These are phyloP conservation scores for Baudoinia panamericana DNA, from an alignment of 495 filamentous ascomycete species.

Conservation along the genomic window DNA sequence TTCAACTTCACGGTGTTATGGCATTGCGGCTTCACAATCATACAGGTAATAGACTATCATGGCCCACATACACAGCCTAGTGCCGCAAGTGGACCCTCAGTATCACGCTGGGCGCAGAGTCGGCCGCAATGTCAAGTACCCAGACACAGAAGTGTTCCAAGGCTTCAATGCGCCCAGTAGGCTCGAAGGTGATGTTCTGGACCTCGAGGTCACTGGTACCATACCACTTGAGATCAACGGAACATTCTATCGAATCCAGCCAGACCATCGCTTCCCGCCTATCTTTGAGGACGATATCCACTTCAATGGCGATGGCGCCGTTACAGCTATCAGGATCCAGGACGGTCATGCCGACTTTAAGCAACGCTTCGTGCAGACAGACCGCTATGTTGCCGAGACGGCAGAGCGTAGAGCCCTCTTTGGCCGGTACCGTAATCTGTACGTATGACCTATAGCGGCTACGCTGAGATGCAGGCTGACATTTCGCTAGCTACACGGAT, in stretches of 20 bases:
- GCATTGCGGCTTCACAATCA: no score
- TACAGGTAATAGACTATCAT: not conserved
- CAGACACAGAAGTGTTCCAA: constrained; percentile 34
- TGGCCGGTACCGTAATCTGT: constrained; percentile 22
- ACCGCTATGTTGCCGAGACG: constrained; percentile 18
- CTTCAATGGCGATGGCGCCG: constrained; percentile 25
- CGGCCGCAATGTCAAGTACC: constrained; percentile 34
- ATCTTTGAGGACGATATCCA: constrained; percentile 34
- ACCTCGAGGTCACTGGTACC: constrained; percentile 37
- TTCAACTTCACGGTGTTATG: no score
- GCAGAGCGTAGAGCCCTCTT: constrained; percentile 19
- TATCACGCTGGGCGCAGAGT: not conserved
- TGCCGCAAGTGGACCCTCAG: not conserved
- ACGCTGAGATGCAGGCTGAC: no score
- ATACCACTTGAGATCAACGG: constrained; percentile 20
- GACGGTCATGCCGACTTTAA: constrained; percentile 32
- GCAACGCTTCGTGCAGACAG: constrained; percentile 22
- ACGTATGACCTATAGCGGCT: no score
- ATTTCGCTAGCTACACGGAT: no score
- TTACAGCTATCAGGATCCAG: constrained; percentile 41
- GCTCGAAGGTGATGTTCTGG: constrained; percentile 37
- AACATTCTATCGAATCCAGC: constrained; percentile 40
- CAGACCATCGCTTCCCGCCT: constrained; percentile 37
- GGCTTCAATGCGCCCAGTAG: constrained; percentile 34
- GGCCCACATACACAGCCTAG: constrained; percentile 8